Base-by-base conservation (phyloP, 441 rosid species). In the Mallotus repandus region DNA sequence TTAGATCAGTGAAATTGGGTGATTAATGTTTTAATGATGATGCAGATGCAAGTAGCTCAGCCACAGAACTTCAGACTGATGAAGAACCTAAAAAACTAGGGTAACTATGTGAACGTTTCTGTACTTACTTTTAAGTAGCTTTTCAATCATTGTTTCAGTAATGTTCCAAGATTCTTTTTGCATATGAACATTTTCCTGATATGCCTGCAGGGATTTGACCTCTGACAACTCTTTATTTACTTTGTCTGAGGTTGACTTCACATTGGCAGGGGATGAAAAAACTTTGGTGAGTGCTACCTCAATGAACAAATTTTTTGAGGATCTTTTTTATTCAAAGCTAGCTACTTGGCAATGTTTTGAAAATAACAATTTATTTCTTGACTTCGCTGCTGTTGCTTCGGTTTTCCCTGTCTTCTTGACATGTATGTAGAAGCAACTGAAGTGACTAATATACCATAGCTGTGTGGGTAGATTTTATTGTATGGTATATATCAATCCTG, bases 221-320 rank as follows among this genome's bases (percentile, higher is more conserved):
- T 80, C 86, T 45, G 84, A 79, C 46, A 53, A 61, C 63, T 83
- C 90, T 76, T 75, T 85, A 63, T 88, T 89, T 85, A 82, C 81
- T 78, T 85, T 86, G 78, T 89, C 98, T 54, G 93, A 94, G 82
- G 87, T 83, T 63, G 88, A 91, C 77, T 71, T 89, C 77, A 78
- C 83, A 11, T 77, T 94, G 63, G 89, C 80, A 76, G 94, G 96
- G 63, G 83, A 86, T 79, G 89, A 87, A 83, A 82, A 83, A 73
- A 84, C 75, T 71, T 73, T 85, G 91, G 99, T 96, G 66, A 85
- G 96, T 84, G 61, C 78, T 70, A 76, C 25, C 53, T 74, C 25
- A 48, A 63, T 66, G 72, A 69, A 46, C 35, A 64, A 78, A 66
- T 50, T 46, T 43, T 64, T 41, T 7, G 29, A 62, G 66, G 38